Evolutionary conservation across 1,284 basidiomycete species (phyloP).

Genomic region (Anthracocystis setariae): DNA sequence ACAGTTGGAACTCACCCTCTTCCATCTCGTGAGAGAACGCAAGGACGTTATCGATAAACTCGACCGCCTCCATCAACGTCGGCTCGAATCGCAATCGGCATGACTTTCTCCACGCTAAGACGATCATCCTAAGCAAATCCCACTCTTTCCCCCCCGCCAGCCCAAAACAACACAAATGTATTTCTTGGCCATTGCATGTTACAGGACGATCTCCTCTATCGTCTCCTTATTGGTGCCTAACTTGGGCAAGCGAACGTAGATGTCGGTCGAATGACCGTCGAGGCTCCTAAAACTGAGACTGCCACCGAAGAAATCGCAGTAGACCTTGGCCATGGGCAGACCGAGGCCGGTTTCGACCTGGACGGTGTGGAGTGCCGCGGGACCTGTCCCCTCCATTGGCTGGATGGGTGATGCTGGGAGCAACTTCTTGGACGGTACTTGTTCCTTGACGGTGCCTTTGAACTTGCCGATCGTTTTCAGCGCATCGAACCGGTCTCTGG

Average conservation of each 20-base stretch:
- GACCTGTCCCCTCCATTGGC: conserved; percentile 45
- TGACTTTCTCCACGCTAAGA: neutral
- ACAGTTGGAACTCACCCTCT: conserved; percentile 33
- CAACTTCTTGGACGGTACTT: conserved; percentile 18
- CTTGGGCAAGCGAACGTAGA: conserved; percentile 76
- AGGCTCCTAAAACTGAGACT: conserved; percentile 81
- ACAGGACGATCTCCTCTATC: conserved; percentile 53
- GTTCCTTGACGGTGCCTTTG: conserved; percentile 61
- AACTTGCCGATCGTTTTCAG: conserved; percentile 50
- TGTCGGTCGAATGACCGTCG: conserved; percentile 72
- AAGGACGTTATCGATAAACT: conserved; percentile 48
- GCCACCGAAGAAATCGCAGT: conserved; percentile 72
- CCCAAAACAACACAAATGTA: no score
- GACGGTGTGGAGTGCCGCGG: conserved; percentile 42
- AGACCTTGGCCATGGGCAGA: conserved; percentile 60
- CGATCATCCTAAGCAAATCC: no score
- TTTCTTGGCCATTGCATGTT: no score
- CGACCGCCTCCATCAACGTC: conserved; percentile 31
- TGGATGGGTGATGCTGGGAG: neutral
- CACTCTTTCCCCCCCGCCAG: conserved; percentile 1
- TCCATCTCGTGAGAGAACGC: conserved; percentile 50
- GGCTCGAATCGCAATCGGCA: conserved; percentile 1
- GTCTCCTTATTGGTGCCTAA: conserved; percentile 83
- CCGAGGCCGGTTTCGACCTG: conserved; percentile 59
- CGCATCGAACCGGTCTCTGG: conserved; percentile 44